Evolutionary conservation across 352 stramenopile genomes (phyloP).

Genomic region (Globisporangium uncinulatum): DNA sequence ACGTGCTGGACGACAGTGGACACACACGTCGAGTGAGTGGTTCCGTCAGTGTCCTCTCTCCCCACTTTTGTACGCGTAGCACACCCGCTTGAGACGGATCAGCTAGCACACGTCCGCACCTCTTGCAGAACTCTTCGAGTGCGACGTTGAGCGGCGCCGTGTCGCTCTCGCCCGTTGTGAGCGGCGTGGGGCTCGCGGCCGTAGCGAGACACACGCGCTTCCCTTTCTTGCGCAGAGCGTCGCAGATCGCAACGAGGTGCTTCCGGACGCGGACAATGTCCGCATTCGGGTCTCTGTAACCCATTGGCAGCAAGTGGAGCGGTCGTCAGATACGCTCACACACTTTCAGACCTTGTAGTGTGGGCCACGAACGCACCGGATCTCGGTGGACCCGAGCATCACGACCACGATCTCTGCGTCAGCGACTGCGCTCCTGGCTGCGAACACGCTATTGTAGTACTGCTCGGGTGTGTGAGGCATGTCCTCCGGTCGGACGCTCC

Average conservation of each 20-base stretch:
- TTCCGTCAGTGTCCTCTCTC: background rate
- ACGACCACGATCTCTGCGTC: conserved; percentile 80
- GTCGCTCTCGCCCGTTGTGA: conserved; percentile 22
- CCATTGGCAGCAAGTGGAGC: background rate
- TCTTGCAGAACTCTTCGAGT: conserved; percentile 73
- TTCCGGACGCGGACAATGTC: conserved; percentile 31
- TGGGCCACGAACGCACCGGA: conserved; percentile 24
- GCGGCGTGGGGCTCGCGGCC: conserved; percentile 36
- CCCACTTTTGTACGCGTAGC: background rate
- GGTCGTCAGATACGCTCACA: no score
- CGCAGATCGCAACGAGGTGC: conserved; percentile 69
- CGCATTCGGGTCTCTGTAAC: conserved; percentile 18
- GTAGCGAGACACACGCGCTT: conserved; percentile 76
- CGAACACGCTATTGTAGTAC: conserved; percentile 70
- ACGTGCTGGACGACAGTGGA: conserved; percentile 32
- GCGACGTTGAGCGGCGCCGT: conserved; percentile 46
- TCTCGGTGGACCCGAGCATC: conserved; percentile 66
- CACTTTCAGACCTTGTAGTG: conserved; percentile 15
- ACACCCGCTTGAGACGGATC: background rate
- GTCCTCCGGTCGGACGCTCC: no score
- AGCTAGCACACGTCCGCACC: no score
- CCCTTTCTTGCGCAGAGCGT: conserved; percentile 76
- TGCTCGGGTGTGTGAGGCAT: conserved; percentile 10
- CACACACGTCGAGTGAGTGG: background rate
- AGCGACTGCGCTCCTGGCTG: conserved; percentile 27